Evolutionary conservation across 1,284 basidiomycete genomes (phyloP), one percentile per base, ranked within the genome.

Genomic region (Moesziomyces globuligerus): DNA sequence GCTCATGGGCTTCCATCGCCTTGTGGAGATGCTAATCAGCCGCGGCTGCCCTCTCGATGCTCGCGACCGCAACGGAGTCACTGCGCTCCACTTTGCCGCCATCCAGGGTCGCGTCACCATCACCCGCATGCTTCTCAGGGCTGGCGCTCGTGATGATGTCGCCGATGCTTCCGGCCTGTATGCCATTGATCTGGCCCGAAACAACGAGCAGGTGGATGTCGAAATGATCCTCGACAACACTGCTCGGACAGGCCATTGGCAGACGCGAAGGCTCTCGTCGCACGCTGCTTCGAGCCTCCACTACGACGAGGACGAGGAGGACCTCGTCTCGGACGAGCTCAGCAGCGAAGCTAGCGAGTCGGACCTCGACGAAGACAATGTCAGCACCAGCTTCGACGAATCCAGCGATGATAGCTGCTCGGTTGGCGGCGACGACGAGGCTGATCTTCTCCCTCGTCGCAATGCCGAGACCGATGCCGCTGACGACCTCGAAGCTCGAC

Each of bases 41-140:
- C 90, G 88, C 48, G 89, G 87, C 5, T 89, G 90, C 28, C 91
- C 94, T 73, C 74, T 94, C 43, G 92, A 98, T 80, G 87, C 87
- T 3, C 89, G 92, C 54, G 96, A 98, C 83, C 86, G 87, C 61
- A 96, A 93, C 80, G 95, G 95, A 7, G 93, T 87, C 79, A 98
- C 94, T 0, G 89, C 95, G 0, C 85, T 98, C 34, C 92, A 95
- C 81, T 90, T 95, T 78, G 91, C 94, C 15, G 90, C 89, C 0
- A 84, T 94, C 39, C 86, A 86, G 18, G 87, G 87, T 23, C 89
- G 90, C 20, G 83, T 85, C 41, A 86, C 87, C 10, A 93, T 92
- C 79, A 87, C 88, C 0, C 85, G 86, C 37, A 83, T 90, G 4
- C 85, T 98, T 26, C 79, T 96, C 15, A 85, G 87, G 15, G 91